phyloP scores from a whole-genome alignment of 768 basidiomycete species.

The Lentinula sp. region DNA sequence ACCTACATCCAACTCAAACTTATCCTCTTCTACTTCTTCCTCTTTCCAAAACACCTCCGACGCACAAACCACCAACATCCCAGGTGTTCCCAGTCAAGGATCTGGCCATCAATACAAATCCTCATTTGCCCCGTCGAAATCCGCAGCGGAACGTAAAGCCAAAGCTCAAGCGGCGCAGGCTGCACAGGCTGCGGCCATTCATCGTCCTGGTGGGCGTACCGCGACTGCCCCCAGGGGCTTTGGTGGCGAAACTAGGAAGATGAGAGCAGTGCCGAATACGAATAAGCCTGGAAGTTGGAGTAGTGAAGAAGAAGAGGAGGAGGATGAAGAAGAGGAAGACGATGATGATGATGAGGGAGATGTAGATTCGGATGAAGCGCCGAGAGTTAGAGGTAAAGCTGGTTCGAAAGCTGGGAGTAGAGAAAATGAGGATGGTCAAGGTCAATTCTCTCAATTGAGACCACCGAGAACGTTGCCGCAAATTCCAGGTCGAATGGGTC shows the following conservation, averaged over 20 bases:
- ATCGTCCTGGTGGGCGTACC: constrained; percentile 57
- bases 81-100: constrained; percentile 14
- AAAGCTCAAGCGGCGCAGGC: constrained; percentile 80
- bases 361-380: background rate
- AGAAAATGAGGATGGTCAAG: background rate
- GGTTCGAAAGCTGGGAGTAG: constrained; percentile 9
- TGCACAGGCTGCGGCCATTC: constrained; percentile 71
- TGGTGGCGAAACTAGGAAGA: constrained; percentile 54
- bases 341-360: constrained; percentile 48
- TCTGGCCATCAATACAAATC: constrained; percentile 53
- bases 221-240: background rate
- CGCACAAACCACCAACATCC: constrained; percentile 5
- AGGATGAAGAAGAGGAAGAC: constrained; percentile 75
- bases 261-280: constrained; percentile 33
- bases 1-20: constrained; percentile 14
- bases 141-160: constrained; percentile 80
- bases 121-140: constrained; percentile 83
- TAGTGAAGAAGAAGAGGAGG: constrained; percentile 81
- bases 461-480: constrained; percentile 64
- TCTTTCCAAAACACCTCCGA: constrained; percentile 8
- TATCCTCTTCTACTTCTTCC: constrained; percentile 2
- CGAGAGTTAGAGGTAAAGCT: constrained; percentile 17
- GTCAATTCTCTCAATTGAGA: constrained; percentile 28
- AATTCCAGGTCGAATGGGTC: constrained; percentile 43
- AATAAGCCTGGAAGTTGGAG: constrained; percentile 63